Conservation (phyloP, 2,329 filamentous ascomycete species). For the Xylariaceae sp. region DNA sequence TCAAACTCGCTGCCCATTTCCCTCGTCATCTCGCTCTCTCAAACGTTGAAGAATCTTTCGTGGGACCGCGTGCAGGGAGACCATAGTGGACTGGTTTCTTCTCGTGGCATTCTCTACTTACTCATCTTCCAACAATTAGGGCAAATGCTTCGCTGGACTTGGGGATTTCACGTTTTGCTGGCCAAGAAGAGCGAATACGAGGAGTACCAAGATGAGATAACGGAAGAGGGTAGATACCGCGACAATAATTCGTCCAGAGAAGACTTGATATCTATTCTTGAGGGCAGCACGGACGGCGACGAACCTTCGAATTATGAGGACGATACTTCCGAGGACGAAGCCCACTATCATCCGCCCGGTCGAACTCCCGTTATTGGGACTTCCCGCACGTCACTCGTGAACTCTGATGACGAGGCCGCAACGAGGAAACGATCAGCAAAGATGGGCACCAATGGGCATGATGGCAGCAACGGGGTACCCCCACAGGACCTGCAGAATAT, state of each 20-base stretch:
- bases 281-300: conserved; percentile 37
- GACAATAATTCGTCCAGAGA: conserved; percentile 42
- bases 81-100: conserved; percentile 91
- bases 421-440: conserved; percentile 26
- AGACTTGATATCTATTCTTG: conserved; percentile 43
- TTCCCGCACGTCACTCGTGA: conserved; percentile 46
- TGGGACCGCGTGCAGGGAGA: conserved; percentile 90
- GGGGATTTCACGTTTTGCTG: conserved; percentile 94
- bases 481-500: conserved; percentile 48
- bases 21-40: conserved; percentile 86
- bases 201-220: conserved; percentile 54
- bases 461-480: conserved; percentile 30
- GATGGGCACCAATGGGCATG: conserved; percentile 27
- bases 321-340: conserved; percentile 40
- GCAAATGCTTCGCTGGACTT: conserved; percentile 93
- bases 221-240: conserved; percentile 57
- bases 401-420: conserved; percentile 44
- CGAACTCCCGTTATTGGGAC: conserved; percentile 50
- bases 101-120: conserved; percentile 89
- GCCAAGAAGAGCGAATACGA: conserved; percentile 73
- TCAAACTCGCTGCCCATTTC: conserved; percentile 98
- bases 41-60: conserved; percentile 86
- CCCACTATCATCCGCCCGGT: conserved; percentile 51
- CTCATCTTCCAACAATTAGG: conserved; percentile 97
- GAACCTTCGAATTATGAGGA: conserved; percentile 27